A percentile compares a stretch with the other conserved stretches of the same genome.
Evolutionary conservation across 1,284 basidiomycete species (phyloP).

Genomic region (Tilletia setariae): DNA sequence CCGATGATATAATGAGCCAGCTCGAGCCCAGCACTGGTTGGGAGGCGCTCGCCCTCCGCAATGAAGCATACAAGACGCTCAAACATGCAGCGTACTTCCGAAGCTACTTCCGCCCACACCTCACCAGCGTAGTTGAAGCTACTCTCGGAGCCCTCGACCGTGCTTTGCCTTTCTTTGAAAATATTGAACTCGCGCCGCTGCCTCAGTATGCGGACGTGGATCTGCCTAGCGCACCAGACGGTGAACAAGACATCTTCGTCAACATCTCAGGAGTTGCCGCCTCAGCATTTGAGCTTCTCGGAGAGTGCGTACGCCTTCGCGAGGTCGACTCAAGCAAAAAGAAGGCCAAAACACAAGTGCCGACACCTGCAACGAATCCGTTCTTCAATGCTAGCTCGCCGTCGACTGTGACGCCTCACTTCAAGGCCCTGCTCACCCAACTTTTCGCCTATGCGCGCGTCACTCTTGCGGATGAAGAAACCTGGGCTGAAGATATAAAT

Average conservation of each 20-base stretch:
- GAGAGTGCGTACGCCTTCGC: constrained; percentile 10
- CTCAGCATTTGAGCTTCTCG: constrained; percentile 13
- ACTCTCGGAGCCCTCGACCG: constrained; percentile 31
- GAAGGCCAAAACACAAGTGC: neutral
- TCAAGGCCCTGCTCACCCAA: neutral
- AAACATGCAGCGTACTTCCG: constrained; percentile 43
- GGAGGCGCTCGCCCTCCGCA: constrained; percentile 35
- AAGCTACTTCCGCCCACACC: constrained; percentile 34
- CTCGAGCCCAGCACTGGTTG: constrained; percentile 22
- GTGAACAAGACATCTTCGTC: constrained; percentile 14
- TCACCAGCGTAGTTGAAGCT: constrained; percentile 25
- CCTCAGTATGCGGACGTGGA: neutral
- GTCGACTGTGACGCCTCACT: neutral
- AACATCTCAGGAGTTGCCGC: constrained; percentile 10
- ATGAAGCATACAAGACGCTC: constrained; percentile 46
- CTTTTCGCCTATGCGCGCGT: constrained; percentile 64
- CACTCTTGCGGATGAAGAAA: constrained; percentile 87
- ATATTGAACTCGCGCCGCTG: constrained; percentile 24
- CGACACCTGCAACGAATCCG: neutral
- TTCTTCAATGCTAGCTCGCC: neutral
- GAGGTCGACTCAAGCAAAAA: neutral
- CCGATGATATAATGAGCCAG: neutral
- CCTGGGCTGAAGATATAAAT: constrained; percentile 83
- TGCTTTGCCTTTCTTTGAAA: constrained; percentile 30
- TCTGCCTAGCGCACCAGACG: constrained; percentile 7